Percentiles rank a stretch among this genome's conserved stretches.
Evolutionary conservation across 1,284 basidiomycete species (phyloP).

Genomic region (Violaceomyces palustris): DNA sequence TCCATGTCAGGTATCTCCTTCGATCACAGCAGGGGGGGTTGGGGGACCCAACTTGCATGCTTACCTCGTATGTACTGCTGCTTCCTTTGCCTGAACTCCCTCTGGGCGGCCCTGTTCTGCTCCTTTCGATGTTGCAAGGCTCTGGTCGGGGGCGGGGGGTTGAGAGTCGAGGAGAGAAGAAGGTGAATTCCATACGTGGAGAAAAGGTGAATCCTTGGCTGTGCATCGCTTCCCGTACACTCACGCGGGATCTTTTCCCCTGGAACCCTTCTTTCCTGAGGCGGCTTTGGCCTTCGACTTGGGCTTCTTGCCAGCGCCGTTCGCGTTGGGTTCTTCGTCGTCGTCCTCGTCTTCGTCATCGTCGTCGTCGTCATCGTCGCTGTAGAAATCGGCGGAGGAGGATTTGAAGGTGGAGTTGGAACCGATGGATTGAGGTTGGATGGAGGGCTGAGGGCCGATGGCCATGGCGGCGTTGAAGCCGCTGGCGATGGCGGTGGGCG

Average conservation of each 20-base stretch:
- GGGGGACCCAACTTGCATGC: neutral
- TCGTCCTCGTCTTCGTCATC: slow-evolving; percentile 29
- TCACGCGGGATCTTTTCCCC: too few species aligned
- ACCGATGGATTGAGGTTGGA: neutral
- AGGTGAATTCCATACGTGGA: too few species aligned
- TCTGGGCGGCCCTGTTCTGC: slow-evolving; percentile 44
- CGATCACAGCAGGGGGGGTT: neutral
- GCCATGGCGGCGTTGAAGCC: slow-evolving; percentile 38
- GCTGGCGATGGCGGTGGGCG: slow-evolving; percentile 29
- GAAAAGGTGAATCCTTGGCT: too few species aligned
- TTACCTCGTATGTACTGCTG: slow-evolving; percentile 42
- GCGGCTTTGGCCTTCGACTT: too few species aligned
- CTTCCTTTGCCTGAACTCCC: slow-evolving; percentile 46
- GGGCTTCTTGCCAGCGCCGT: too few species aligned
- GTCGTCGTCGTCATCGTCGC: slow-evolving; percentile 25
- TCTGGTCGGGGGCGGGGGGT: too few species aligned
- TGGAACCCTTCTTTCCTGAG: too few species aligned
- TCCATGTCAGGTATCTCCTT: neutral
- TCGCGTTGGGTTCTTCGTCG: too few species aligned
- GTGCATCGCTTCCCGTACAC: too few species aligned
- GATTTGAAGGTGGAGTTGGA: neutral
- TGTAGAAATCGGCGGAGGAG: slow-evolving; percentile 10
- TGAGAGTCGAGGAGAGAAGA: neutral
- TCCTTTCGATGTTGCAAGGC: slow-evolving; percentile 34
- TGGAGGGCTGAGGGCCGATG: slow-evolving; percentile 33